Conservation (phyloP, 1,139 yeast species). For the Lodderomyces parapsilosis region DNA sequence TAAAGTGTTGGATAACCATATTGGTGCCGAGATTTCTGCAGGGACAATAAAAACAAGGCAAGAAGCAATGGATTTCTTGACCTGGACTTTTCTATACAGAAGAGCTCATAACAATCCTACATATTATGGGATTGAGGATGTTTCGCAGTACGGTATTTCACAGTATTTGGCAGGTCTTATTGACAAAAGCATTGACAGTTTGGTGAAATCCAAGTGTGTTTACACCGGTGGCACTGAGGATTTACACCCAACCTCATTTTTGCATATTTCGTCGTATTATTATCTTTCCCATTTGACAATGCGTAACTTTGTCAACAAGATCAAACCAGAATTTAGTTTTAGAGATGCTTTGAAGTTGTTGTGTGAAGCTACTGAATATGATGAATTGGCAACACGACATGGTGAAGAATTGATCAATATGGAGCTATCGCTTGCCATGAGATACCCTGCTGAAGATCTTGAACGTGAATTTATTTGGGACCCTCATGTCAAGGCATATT, state of each 20-base stretch:
- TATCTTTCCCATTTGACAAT: constrained; percentile 91
- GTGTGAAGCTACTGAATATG: constrained; percentile 83
- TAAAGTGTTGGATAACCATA: constrained; percentile 87
- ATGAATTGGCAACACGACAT: constrained; percentile 90
- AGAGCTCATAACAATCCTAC: constrained; percentile 96
- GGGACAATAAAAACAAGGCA: constrained; percentile 82
- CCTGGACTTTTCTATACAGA: constrained; percentile 93
- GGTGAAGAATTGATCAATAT: constrained; percentile 91
- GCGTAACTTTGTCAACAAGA: constrained; percentile 58
- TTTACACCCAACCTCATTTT: constrained; percentile 71
- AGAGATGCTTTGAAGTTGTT: constrained; percentile 71
- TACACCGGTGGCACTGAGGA: constrained; percentile 47
- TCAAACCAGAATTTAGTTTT: constrained; percentile 53
- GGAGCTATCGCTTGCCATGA: constrained; percentile 80
- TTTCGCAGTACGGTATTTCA: constrained; percentile 64
- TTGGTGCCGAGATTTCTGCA: constrained; percentile 93
- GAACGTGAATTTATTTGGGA: constrained; percentile 80
- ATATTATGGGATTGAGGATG: constrained; percentile 83
- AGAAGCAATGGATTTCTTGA: constrained; percentile 87
- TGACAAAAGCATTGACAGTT: constrained; percentile 65
- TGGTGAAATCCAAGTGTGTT: constrained; percentile 75
- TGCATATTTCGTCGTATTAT: constrained; percentile 86
- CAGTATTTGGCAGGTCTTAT: constrained; percentile 69
- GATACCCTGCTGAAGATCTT: constrained; percentile 72
- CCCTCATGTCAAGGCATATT: constrained; percentile 89